phyloP scores from a whole-genome alignment of 2,329 filamentous ascomycete genomes.

The Colletotrichum falcatum region DNA sequence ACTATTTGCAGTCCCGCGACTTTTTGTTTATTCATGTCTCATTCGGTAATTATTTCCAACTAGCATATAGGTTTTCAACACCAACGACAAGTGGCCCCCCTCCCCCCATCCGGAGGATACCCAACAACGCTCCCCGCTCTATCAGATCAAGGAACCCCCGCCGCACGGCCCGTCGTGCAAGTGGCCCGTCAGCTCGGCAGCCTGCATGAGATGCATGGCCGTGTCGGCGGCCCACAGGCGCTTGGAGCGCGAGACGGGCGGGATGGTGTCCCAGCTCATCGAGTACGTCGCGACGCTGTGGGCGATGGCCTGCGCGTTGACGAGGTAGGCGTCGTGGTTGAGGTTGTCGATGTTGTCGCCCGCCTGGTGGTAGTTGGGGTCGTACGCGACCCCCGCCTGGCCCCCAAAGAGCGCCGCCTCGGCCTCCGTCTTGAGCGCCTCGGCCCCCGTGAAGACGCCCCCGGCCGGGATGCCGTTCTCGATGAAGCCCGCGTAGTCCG shows the following conservation, averaged over 20 bases:
- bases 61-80: not conserved
- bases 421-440: conserved; percentile 70
- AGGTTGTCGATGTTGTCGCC: conserved; percentile 57
- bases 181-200: conserved; percentile 43
- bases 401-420: conserved; percentile 73
- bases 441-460: conserved; percentile 77
- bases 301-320: conserved; percentile 59
- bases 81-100: not conserved
- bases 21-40: not conserved
- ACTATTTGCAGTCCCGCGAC: not conserved
- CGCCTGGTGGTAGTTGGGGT: conserved; percentile 59
- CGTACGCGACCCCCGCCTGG: conserved; percentile 62
- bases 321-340: conserved; percentile 57
- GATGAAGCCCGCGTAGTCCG: conserved; percentile 77
- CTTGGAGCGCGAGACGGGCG: conserved; percentile 45
- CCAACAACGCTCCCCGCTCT: not conserved
- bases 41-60: not conserved
- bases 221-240: conserved; percentile 49
- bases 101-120: no score
- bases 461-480: conserved; percentile 74
- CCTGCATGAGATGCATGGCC: conserved; percentile 47
- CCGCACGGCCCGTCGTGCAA: conserved; percentile 49
- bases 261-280: conserved; percentile 52
- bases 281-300: conserved; percentile 57
- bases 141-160: conserved; percentile 39